These are phyloP conservation scores for Globisporangium takayamanum DNA, from an alignment of 352 stramenopile genomes.

Conservation along the genomic window DNA sequence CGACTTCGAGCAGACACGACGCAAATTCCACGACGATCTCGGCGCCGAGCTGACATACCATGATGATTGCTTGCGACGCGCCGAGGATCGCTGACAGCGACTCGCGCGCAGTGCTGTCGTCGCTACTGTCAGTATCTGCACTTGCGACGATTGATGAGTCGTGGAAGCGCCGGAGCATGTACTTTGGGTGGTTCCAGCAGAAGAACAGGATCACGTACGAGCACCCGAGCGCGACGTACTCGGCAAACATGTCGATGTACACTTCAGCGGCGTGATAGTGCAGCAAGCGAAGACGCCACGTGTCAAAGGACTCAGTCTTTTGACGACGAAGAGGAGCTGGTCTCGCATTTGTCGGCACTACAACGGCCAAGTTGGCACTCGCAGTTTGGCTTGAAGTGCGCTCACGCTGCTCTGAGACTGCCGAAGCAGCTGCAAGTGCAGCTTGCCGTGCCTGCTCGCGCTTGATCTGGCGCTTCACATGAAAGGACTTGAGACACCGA, in stretches of 20 bases:
- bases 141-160: neutral
- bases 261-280: slow-evolving; percentile 22
- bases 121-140: too few relatives aligned
- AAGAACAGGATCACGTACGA: slow-evolving; percentile 28
- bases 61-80: slow-evolving; percentile 7
- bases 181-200: slow-evolving; percentile 27
- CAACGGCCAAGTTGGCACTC: too few relatives aligned
- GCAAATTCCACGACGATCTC: slow-evolving; percentile 20
- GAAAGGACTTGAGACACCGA: slow-evolving; percentile 3
- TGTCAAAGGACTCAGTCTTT: slow-evolving; percentile 2
- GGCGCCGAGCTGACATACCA: slow-evolving; percentile 15
- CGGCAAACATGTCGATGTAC: slow-evolving; percentile 36
- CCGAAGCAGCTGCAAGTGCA: too few relatives aligned
- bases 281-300: slow-evolving; percentile 16
- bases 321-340: too few relatives aligned
- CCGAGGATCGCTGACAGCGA: slow-evolving; percentile 15
- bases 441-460: neutral
- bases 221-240: slow-evolving; percentile 39
- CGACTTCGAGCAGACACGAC: slow-evolving; percentile 17
- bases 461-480: slow-evolving; percentile 1
- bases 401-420: too few relatives aligned
- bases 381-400: neutral
- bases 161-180: slow-evolving; percentile 2
- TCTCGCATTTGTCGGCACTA: too few relatives aligned
- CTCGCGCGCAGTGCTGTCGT: too few relatives aligned